phyloP scores from a whole-genome alignment of 306 rosid genomes.

The Albizia julibrissin region DNA sequence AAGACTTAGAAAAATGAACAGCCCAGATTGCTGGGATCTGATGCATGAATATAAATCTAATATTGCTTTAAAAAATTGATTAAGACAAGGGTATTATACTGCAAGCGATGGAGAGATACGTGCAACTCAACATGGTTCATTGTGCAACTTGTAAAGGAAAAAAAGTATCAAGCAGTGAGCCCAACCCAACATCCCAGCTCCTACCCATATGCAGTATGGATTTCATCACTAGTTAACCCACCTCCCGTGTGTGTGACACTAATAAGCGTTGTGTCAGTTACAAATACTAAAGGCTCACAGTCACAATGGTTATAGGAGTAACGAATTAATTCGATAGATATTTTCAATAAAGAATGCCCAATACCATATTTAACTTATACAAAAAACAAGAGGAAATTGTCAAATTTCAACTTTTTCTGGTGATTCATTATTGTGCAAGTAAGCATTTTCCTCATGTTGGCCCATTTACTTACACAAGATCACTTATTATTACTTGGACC shows the following conservation, averaged over 20 bases:
- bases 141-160: neutral
- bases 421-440: too few relatives aligned
- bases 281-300: too few relatives aligned
- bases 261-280: neutral
- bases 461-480: too few relatives aligned
- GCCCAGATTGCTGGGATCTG: too few relatives aligned
- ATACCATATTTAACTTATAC: too few relatives aligned
- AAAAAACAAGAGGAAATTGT: too few relatives aligned
- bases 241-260: neutral
- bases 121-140: neutral
- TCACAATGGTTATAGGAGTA: too few relatives aligned
- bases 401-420: too few relatives aligned
- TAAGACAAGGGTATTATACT: neutral
- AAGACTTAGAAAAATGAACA: neutral
- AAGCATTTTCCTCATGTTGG: too few relatives aligned
- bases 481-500: too few relatives aligned
- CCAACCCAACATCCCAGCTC: neutral
- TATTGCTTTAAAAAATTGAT: neutral
- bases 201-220: neutral
- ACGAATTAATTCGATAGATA: too few relatives aligned
- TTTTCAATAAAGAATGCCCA: too few relatives aligned
- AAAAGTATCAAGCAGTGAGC: neutral
- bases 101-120: neutral
- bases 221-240: neutral
- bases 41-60: neutral